Conservation (phyloP, 2,329 filamentous ascomycete species). For the Claviceps citrina region DNA sequence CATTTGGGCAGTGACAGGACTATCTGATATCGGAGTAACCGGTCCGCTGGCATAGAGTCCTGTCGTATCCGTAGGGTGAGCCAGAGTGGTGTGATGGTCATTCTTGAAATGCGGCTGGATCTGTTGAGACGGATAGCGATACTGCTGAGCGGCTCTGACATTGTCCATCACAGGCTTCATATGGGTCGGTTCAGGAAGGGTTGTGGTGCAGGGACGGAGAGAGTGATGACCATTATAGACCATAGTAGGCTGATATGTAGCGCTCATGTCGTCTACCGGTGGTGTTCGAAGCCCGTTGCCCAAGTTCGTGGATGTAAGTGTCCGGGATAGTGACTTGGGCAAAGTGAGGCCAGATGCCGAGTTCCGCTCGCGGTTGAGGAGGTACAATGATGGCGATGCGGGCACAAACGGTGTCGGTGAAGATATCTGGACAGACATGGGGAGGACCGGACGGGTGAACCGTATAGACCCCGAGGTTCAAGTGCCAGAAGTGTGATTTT, state of each 20-base stretch:
- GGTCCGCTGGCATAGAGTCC: conserved; percentile 21
- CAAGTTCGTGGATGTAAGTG: conserved; percentile 8
- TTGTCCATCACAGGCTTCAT: conserved; percentile 20
- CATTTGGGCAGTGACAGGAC: conserved; percentile 14
- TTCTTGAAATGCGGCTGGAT: conserved; percentile 6
- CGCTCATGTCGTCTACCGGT: conserved; percentile 36
- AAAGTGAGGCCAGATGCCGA: conserved; percentile 9
- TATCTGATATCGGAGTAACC: conserved; percentile 22
- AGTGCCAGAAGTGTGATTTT: background rate
- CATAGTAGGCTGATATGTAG: conserved; percentile 34
- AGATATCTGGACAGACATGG: conserved; percentile 17
- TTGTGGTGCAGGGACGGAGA: conserved; percentile 24
- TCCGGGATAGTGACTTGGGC: conserved; percentile 12
- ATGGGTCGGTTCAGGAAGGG: conserved; percentile 20
- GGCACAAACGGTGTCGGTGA: conserved; percentile 10
- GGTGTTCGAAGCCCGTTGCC: conserved; percentile 33
- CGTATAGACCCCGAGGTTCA: background rate
- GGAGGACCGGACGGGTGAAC: conserved; percentile 3
- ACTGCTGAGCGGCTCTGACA: conserved; percentile 16
- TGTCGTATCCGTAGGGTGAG: conserved; percentile 6
- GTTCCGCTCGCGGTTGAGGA: conserved; percentile 9
- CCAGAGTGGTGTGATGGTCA: conserved; percentile 1
- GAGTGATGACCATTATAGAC: conserved; percentile 30
- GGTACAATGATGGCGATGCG: conserved; percentile 10
- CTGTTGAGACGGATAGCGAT: conserved; percentile 17